Conservation (phyloP, 2,329 filamentous ascomycete species). For the Penicillium sp. region DNA sequence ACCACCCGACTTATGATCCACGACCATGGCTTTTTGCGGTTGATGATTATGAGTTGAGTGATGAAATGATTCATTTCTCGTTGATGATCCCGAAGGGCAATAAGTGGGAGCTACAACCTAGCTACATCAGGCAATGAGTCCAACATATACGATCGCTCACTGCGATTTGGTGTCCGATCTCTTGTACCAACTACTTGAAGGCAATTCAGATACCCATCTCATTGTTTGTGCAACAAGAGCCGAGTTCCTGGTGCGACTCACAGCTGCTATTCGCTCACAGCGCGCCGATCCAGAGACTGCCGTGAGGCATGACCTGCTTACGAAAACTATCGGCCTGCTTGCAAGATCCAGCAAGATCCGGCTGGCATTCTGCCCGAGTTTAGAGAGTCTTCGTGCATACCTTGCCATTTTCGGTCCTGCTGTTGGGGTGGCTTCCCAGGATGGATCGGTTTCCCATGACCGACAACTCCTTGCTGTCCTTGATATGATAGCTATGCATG, state of each 20-base stretch:
- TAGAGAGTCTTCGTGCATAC: constrained; percentile 74
- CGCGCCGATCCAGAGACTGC: constrained; percentile 12
- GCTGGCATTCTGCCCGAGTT: constrained; percentile 69
- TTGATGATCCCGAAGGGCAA: neutral
- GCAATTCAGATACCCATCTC: constrained; percentile 59
- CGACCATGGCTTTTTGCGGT: neutral
- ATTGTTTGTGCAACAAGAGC: constrained; percentile 67
- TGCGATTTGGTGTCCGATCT: constrained; percentile 55
- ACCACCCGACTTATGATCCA: neutral
- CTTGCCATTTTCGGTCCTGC: constrained; percentile 54
- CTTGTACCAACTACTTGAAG: constrained; percentile 61
- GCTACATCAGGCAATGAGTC: constrained; percentile 13
- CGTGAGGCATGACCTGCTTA: constrained; percentile 49
- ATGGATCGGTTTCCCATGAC: neutral
- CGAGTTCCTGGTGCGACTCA: constrained; percentile 63
- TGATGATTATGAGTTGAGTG: neutral
- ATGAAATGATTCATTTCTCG: neutral
- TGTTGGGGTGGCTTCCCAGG: neutral
- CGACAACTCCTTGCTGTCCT: constrained; percentile 39
- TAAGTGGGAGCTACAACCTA: neutral
- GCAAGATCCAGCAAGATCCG: constrained; percentile 67
- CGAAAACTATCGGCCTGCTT: constrained; percentile 66
- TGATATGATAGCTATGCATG: constrained; percentile 43
- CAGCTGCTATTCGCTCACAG: constrained; percentile 45
- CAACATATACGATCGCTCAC: constrained; percentile 38